phyloP scores from a whole-genome alignment of 2,329 filamentous ascomycete species.

The Verticillium dahliae region DNA sequence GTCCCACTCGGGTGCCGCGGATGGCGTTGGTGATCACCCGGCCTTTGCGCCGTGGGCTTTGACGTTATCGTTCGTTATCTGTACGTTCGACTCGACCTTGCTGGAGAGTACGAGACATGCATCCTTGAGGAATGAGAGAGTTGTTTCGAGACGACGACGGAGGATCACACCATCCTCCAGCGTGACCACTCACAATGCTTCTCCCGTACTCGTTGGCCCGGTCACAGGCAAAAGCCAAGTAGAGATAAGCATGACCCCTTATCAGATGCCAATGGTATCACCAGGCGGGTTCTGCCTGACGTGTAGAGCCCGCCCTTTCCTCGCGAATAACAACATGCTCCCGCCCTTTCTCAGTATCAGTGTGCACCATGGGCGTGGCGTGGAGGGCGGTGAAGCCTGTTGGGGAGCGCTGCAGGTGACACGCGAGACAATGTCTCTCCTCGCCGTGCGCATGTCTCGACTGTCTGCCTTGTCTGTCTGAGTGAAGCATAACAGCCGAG shows the following conservation, averaged over 20 bases:
- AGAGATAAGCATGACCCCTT: neutral
- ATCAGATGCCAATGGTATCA: neutral
- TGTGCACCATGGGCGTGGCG: neutral
- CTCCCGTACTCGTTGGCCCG: neutral
- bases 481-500: neutral
- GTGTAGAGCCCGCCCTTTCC: neutral
- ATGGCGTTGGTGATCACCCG: neutral
- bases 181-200: neutral
- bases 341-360: neutral
- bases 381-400: neutral
- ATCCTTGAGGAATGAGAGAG: neutral
- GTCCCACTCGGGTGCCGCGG: neutral
- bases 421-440: neutral
- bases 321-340: neutral
- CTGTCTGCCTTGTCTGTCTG: neutral
- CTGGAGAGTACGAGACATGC: neutral
- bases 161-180: neutral
- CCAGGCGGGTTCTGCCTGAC: neutral
- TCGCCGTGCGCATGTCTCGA: neutral
- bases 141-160: neutral
- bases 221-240: neutral
- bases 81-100: neutral
- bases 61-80: neutral
- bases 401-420: neutral
- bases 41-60: neutral